These are phyloP conservation scores for Amanita inopinata DNA, from an alignment of 768 basidiomycete genomes.

Conservation along the genomic window DNA sequence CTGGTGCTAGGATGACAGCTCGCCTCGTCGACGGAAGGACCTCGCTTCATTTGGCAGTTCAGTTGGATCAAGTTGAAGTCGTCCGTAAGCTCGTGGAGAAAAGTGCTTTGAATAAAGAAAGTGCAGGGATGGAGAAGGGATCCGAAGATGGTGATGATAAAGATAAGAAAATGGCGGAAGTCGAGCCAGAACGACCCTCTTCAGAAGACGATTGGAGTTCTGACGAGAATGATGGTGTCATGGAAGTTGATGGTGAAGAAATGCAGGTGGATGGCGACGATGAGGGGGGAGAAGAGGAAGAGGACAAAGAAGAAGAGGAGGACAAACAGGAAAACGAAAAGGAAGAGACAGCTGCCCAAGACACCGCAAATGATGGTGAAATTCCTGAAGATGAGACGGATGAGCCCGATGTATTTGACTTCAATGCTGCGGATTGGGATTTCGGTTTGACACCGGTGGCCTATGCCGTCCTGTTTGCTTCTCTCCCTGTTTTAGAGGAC, in stretches of 20 bases:
- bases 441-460: constrained; percentile 40
- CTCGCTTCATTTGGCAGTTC: constrained; percentile 47
- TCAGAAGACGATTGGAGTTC: constrained; percentile 47
- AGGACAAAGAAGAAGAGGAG: constrained; percentile 17
- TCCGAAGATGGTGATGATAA: constrained; percentile 18
- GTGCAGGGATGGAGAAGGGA: constrained; percentile 15
- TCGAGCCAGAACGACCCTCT: constrained; percentile 22
- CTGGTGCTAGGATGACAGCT: constrained; percentile 45
- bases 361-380: constrained; percentile 19
- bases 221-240: constrained; percentile 28
- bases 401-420: constrained; percentile 44
- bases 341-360: constrained; percentile 13
- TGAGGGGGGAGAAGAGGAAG: constrained; percentile 19
- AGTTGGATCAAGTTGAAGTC: constrained; percentile 30
- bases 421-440: constrained; percentile 51
- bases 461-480: constrained; percentile 41
- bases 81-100: constrained; percentile 41
- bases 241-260: constrained; percentile 23
- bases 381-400: constrained; percentile 40
- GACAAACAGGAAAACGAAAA: constrained; percentile 11
- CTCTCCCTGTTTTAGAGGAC: constrained; percentile 31
- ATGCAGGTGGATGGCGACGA: constrained; percentile 19
- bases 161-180: constrained; percentile 17
- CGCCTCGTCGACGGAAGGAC: constrained; percentile 48
- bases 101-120: constrained; percentile 31